Percentiles rank a stretch among this genome's conserved stretches.
Evolutionary conservation across 306 rosid species (phyloP).

Genomic region (Glycine soja): DNA sequence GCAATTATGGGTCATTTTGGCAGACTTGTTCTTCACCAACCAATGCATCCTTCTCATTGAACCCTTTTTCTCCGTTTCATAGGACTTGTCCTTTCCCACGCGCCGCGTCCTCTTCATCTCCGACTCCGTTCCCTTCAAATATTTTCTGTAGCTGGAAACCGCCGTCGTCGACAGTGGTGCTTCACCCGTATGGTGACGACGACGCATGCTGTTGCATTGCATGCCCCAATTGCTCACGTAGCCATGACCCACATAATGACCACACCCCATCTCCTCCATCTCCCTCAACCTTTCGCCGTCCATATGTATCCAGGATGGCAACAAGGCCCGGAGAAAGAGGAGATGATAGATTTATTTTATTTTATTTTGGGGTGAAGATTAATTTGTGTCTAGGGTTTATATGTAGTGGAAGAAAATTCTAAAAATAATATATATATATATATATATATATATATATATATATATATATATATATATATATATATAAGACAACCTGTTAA

Average conservation of each 20-base stretch:
- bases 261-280: neutral
- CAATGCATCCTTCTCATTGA: conserved; percentile 51
- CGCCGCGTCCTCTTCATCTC: too few species aligned
- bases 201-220: neutral
- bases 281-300: neutral
- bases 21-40: conserved; percentile 54
- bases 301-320: neutral
- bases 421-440: neutral
- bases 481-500: conserved; percentile 7
- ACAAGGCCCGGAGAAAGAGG: neutral
- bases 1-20: neutral
- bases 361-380: neutral
- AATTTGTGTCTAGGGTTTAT: neutral
- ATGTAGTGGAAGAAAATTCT: neutral
- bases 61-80: conserved; percentile 29
- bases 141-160: neutral
- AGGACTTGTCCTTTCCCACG: conserved; percentile 51
- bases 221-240: conserved; percentile 32
- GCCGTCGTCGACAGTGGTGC: neutral
- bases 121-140: neutral
- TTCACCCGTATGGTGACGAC: neutral
- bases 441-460: too few species aligned
- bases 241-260: conserved; percentile 18
- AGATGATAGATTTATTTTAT: neutral
- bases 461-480: too few species aligned